phyloP scores from a whole-genome alignment of 2,329 filamentous ascomycete genomes.

The Diaporthe ilicicola region DNA sequence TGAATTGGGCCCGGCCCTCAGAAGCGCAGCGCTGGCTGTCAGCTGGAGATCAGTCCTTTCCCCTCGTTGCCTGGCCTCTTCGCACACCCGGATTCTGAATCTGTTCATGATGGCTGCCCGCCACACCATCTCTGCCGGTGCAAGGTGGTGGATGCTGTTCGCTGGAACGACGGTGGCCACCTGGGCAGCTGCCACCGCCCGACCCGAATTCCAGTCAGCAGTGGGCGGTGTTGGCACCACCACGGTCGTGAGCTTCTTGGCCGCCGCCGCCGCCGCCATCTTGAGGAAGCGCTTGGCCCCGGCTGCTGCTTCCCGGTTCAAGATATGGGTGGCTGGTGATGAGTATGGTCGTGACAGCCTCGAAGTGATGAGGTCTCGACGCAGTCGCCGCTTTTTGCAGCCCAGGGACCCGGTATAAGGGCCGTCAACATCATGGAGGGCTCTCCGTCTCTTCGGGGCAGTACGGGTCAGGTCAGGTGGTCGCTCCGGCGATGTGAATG shows the following conservation, averaged over 20 bases:
- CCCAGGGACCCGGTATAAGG: constrained; percentile 57
- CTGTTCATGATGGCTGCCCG: constrained; percentile 74
- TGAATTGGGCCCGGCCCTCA: constrained; percentile 37
- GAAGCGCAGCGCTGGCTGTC: constrained; percentile 43
- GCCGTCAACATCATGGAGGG: constrained; percentile 66
- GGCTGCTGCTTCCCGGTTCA: constrained; percentile 63
- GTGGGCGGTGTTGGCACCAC: constrained; percentile 32
- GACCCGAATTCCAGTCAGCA: constrained; percentile 3
- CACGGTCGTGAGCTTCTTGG: constrained; percentile 38
- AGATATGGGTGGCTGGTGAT: constrained; percentile 73
- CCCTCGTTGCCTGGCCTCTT: constrained; percentile 44
- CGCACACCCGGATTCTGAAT: constrained; percentile 57
- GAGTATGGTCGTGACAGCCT: constrained; percentile 76
- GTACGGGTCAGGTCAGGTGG: neutral
- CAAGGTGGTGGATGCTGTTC: constrained; percentile 31
- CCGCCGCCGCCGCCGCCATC: constrained; percentile 52
- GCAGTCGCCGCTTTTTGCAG: constrained; percentile 74
- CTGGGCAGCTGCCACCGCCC: neutral
- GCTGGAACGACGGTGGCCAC: constrained; percentile 19
- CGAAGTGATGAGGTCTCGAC: constrained; percentile 72
- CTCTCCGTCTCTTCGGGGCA: constrained; percentile 58
- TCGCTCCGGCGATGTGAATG: neutral
- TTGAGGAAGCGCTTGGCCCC: constrained; percentile 60
- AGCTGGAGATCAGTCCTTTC: constrained; percentile 44
- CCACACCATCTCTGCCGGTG: constrained; percentile 57